Evolutionary conservation across 176 grass and related monocot species (phyloP).

Genomic region (barley (Hordeum vulgare)): DNA sequence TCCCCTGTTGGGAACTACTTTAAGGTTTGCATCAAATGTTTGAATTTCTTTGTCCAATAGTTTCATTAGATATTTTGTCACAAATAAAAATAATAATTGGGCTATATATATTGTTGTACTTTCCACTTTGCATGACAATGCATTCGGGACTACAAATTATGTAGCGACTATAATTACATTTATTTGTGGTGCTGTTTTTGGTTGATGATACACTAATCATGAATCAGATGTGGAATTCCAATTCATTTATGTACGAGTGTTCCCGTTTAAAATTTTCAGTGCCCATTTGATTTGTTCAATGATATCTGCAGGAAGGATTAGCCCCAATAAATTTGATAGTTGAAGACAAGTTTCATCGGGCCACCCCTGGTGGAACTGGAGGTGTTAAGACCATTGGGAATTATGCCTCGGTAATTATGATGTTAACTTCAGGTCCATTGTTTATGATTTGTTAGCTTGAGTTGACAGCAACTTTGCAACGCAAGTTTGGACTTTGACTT

Average conservation of each 20-base stretch:
- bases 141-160: not conserved
- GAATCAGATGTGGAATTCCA: not conserved
- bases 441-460: not conserved
- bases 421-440: not conserved
- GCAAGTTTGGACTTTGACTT: not conserved
- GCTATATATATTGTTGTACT: not conserved
- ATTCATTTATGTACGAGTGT: not conserved
- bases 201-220: not conserved
- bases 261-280: not conserved
- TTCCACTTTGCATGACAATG: not conserved
- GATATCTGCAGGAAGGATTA: slow-evolving; percentile 74
- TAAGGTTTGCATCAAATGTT: slow-evolving; percentile 47
- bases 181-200: not conserved
- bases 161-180: not conserved
- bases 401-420: slow-evolving; percentile 84
- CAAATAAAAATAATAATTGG: slow-evolving; percentile 10
- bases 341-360: slow-evolving; percentile 82
- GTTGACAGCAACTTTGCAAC: not conserved
- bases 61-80: not conserved
- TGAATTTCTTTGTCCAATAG: not conserved
- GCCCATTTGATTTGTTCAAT: not conserved
- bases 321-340: slow-evolving; percentile 92
- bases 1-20: slow-evolving; percentile 99
- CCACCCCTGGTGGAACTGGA: slow-evolving; percentile 85
- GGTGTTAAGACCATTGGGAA: slow-evolving; percentile 92